Evolutionary conservation across 2,329 filamentous ascomycete genomes (phyloP).

Genomic region (Neocucurbitaria cava): DNA sequence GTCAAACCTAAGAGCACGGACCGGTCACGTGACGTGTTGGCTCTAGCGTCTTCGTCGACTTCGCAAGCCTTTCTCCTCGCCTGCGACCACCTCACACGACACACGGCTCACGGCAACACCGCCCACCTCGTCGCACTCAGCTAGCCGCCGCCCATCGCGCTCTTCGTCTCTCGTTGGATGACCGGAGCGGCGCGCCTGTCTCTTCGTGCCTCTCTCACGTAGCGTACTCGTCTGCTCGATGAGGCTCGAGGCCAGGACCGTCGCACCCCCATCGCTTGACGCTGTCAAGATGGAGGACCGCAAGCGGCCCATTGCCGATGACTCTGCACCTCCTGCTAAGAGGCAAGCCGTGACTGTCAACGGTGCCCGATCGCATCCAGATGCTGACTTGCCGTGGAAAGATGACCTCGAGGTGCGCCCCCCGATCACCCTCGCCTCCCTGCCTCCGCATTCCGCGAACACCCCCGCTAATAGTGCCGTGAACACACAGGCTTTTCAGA

Average conservation of each 20-base stretch:
- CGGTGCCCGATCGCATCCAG: slow-evolving; percentile 71
- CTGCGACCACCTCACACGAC: slow-evolving; percentile 37
- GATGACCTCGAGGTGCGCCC: slow-evolving; percentile 76
- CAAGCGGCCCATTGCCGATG: slow-evolving; percentile 91
- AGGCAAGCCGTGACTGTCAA: slow-evolving; percentile 79
- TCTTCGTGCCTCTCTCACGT: slow-evolving; percentile 25
- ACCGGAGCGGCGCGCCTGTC: slow-evolving; percentile 28
- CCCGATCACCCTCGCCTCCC: slow-evolving; percentile 35
- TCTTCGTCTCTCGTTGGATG: slow-evolving; percentile 20
- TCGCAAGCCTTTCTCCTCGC: slow-evolving; percentile 16
- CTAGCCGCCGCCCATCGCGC: slow-evolving; percentile 34
- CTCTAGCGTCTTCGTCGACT: slow-evolving; percentile 9
- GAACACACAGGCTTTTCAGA: slow-evolving; percentile 76
- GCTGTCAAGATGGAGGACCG: slow-evolving; percentile 98
- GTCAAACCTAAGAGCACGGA: not conserved
- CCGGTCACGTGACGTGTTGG: not conserved
- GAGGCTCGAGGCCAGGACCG: slow-evolving; percentile 77
- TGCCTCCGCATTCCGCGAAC: slow-evolving; percentile 28
- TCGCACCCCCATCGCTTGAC: slow-evolving; percentile 78
- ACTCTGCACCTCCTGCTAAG: slow-evolving; percentile 88
- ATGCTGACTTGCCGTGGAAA: slow-evolving; percentile 73
- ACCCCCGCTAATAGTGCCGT: slow-evolving; percentile 39
- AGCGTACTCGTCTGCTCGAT: slow-evolving; percentile 69
- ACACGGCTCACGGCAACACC: slow-evolving; percentile 4
- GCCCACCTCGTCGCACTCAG: slow-evolving; percentile 19